Base-by-base conservation (phyloP, 441 rosid genomes). In the Gossypium davidsonii region DNA sequence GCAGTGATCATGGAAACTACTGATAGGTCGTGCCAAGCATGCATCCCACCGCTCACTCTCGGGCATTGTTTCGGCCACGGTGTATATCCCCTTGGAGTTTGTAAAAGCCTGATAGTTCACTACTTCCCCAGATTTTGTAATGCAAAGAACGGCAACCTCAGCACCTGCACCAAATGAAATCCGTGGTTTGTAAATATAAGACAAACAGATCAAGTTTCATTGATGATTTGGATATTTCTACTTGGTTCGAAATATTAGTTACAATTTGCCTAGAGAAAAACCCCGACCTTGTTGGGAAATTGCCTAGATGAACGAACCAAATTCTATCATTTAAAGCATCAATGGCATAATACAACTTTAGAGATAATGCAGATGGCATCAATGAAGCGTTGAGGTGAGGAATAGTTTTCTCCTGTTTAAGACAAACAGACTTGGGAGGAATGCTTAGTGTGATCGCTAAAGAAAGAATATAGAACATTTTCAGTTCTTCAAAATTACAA, bases 11-110 rank as follows among this genome's bases (percentile, higher is more conserved):
- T 92, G 88, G 85, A 88, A 94, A 70, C 98, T 92, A 78, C 94
- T 88, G 39, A 90, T 91, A 2, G 99, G 94, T 52, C 98, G 85
- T 0, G 93, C 90, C 25, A 92, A 83, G 76, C 99, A 94, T 14
- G 97, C 97, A 44, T 91, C 98, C 99, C 99, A 92, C 10, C 94
- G 91, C 67, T 94, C 92, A 15, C 96, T 91, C 82, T 91, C 92
- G 0, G 99, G 94, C 99, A 94, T 94, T 61, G 99, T 94, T 84
- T 94, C 99, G 0, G 96, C 97, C 6, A 94, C 97, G 0, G 86
- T 84, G 82, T 94, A 94, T 17, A 88, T 64, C 39, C 97, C 97
- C 79, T 84, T 91, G 0, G 88, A 79, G 73, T 94, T 86, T 76
- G 97, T 92, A 77, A 92, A 94, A 20, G 99, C 98, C 74, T 91